Conservation (phyloP, 2,329 filamentous ascomycete species). For the Arachnopeziza araneosa region DNA sequence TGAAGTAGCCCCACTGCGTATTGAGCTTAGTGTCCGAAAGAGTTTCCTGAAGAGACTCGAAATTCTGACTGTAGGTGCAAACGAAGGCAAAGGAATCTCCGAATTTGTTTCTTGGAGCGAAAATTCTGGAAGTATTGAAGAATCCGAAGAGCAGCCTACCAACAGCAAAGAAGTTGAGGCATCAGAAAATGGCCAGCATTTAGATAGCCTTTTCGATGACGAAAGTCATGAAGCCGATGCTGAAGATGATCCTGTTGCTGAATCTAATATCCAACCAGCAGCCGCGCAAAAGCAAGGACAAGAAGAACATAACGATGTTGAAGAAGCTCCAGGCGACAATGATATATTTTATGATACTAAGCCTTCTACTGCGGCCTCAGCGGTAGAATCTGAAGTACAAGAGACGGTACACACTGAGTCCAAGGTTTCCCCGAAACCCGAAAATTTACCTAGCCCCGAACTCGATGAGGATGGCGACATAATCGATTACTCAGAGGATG, state of each 20-base stretch:
- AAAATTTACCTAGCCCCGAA: not conserved
- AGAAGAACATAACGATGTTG: not conserved
- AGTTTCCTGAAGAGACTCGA: conserved; percentile 48
- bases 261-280: not conserved
- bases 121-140: conserved; percentile 19
- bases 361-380: not conserved
- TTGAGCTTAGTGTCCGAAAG: conserved; percentile 48
- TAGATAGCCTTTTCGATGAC: not conserved
- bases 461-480: conserved; percentile 35
- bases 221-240: not conserved
- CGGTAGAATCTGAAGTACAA: not conserved
- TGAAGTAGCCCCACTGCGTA: conserved; percentile 48
- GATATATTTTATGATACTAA: conserved; percentile 1
- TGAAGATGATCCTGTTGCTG: not conserved
- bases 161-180: not conserved
- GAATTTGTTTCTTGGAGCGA: conserved; percentile 24
- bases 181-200: not conserved
- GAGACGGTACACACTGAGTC: not conserved
- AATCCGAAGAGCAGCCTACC: conserved; percentile 11
- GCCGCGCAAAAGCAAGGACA: not conserved
- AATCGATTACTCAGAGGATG: conserved; percentile 45
- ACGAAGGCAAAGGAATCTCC: conserved; percentile 47
- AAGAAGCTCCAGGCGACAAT: not conserved
- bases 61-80: conserved; percentile 45
- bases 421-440: not conserved